A percentile compares a stretch with the other conserved stretches of the same genome.
These are phyloP conservation scores for Hymenoscyphus salicellus DNA, from an alignment of 2,329 filamentous ascomycete species.

Conservation along the genomic window DNA sequence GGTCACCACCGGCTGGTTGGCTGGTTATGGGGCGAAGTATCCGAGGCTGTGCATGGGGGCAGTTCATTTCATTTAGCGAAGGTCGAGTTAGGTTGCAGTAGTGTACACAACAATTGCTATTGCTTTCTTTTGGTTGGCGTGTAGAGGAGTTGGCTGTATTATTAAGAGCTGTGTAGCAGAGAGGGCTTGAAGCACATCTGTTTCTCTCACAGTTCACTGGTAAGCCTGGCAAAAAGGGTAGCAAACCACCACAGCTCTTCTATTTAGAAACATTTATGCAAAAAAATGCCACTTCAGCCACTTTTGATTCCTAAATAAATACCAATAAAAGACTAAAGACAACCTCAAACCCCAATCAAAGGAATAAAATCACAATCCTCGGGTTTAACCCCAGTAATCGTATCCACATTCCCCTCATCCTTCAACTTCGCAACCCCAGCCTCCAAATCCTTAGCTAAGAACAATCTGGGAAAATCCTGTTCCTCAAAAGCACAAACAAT, in stretches of 20 bases:
- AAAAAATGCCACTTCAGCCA: background rate
- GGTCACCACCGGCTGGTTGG: background rate
- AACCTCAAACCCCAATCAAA: constrained; percentile 8
- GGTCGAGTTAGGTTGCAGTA: too few species aligned
- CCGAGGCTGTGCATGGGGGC: too few species aligned
- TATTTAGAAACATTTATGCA: background rate
- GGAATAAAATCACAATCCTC: constrained; percentile 11
- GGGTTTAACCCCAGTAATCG: constrained; percentile 9
- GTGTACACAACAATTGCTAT: too few species aligned
- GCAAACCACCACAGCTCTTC: background rate
- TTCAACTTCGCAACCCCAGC: constrained; percentile 1
- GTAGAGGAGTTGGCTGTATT: too few species aligned
- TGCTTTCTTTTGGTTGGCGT: background rate
- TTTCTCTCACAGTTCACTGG: background rate
- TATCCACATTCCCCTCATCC: constrained; percentile 7
- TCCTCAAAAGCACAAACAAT: constrained; percentile 10
- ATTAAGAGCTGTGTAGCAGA: too few species aligned
- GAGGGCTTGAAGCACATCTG: background rate
- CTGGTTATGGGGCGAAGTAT: background rate
- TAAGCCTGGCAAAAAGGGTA: background rate
- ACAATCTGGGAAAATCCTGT: constrained; percentile 10
- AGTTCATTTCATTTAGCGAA: too few species aligned
- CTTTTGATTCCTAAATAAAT: background rate
- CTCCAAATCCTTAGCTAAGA: constrained; percentile 3
- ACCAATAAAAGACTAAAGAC: background rate